Evolutionary conservation across 140 eudicot species (phyloP).

Genomic region (Stevia rebaudiana): DNA sequence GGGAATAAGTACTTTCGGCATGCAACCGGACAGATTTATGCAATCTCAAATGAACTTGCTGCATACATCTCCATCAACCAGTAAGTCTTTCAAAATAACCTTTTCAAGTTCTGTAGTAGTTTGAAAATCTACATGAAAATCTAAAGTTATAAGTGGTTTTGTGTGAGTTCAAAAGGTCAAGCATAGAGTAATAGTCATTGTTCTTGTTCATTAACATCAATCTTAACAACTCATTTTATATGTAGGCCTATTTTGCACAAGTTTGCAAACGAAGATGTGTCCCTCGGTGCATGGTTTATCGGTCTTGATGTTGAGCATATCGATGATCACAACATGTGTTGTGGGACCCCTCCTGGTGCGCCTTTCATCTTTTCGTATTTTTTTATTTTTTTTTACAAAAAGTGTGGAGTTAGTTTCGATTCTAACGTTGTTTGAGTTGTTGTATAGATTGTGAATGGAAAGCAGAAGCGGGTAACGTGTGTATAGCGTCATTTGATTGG

Average conservation of each 20-base stretch:
- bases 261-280: slow-evolving; percentile 79
- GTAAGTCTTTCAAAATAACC: slow-evolving; percentile 31
- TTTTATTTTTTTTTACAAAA: no score
- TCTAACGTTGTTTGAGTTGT: not conserved
- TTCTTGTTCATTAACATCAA: slow-evolving; percentile 7
- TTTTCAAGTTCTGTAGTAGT: not conserved
- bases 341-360: slow-evolving; percentile 81
- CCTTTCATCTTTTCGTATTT: not conserved
- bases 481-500: slow-evolving; percentile 67
- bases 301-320: slow-evolving; percentile 88
- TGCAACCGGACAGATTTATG: slow-evolving; percentile 85
- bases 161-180: not conserved
- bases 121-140: not conserved
- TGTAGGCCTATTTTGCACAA: slow-evolving; percentile 70
- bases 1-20: slow-evolving; percentile 77
- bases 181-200: not conserved
- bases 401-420: not conserved
- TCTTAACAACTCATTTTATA: not conserved
- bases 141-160: not conserved
- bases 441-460: slow-evolving; percentile 59
- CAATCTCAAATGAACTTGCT: slow-evolving; percentile 72
- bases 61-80: slow-evolving; percentile 74
- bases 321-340: slow-evolving; percentile 72
- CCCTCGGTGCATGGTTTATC: slow-evolving; percentile 82
- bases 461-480: slow-evolving; percentile 59